These are phyloP conservation scores for Xylariaceae sp. DNA, from an alignment of 2,329 filamentous ascomycete genomes.

Conservation along the genomic window DNA sequence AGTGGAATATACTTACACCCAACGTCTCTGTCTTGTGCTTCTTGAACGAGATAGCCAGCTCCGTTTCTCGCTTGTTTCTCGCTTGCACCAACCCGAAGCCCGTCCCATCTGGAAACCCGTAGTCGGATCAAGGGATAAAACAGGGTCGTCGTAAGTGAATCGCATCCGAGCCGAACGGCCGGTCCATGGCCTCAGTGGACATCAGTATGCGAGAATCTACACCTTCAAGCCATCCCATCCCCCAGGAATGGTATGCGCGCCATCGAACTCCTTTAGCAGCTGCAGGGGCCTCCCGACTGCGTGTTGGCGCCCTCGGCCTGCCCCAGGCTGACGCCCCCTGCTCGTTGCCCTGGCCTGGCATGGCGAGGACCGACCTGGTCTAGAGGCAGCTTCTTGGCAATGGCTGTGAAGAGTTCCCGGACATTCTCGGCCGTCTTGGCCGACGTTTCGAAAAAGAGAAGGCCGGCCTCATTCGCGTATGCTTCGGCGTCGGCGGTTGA, in stretches of 20 bases:
- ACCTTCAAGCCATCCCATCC: too few relatives aligned
- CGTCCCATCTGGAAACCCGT: too few relatives aligned
- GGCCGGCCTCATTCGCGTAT: slow-evolving; percentile 85
- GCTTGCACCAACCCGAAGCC: too few relatives aligned
- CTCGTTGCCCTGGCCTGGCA: slow-evolving; percentile 57
- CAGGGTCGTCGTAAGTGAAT: too few relatives aligned
- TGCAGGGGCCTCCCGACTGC: slow-evolving; percentile 47
- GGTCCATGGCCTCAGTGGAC: too few relatives aligned
- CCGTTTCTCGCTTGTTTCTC: too few relatives aligned
- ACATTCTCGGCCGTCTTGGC: slow-evolving; percentile 98
- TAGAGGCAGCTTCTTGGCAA: slow-evolving; percentile 94
- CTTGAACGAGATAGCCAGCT: too few relatives aligned
- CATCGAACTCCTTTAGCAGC: slow-evolving; percentile 42
- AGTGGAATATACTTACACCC: background rate
- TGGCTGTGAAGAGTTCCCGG: slow-evolving; percentile 89
- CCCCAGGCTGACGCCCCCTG: slow-evolving; percentile 46
- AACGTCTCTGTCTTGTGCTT: too few relatives aligned
- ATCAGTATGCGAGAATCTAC: too few relatives aligned
- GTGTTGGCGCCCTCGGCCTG: slow-evolving; percentile 50
- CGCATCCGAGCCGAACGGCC: too few relatives aligned
- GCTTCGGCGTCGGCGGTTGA: slow-evolving; percentile 83
- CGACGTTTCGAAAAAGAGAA: slow-evolving; percentile 97
- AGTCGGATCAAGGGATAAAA: too few relatives aligned
- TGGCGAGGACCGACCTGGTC: slow-evolving; percentile 93
- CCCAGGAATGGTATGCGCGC: too few relatives aligned